Evolutionary conservation across 2,329 filamentous ascomycete species (phyloP), one percentile per base, ranked within the genome.

Genomic region (Alternaria longipes): DNA sequence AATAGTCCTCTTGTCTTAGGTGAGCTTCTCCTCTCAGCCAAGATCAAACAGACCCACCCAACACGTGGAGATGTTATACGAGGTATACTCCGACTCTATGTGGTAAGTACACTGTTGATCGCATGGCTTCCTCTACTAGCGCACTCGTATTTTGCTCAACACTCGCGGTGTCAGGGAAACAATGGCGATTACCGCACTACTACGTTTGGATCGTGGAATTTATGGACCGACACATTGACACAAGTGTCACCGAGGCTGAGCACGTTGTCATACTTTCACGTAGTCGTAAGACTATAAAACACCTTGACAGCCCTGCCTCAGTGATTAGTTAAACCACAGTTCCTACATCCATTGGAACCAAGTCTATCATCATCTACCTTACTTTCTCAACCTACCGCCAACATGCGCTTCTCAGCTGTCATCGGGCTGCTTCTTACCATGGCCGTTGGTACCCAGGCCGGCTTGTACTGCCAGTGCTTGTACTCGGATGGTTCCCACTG

Each of bases 401-500:
- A 52, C 5, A 52, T 52, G 50, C 50, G 50, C 11, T 18, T 52
- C 36, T 41, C 50, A 9, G 9, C 50, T 16, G 22, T 41, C 16
- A 16, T 52, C 8, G 24, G 34, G 16, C 8, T 52, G n/a, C 16
- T 52, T n/a, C 36, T 52, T 30, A 41, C 50, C 18, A 52, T 52
- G 34, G 50, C 50, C 24, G 22, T 52, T 30, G 50, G 50, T 41
- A 41, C 36, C 9, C 34, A 52, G 50, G 50, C 50, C 3, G 22
- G 14, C 26, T 3, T 11, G 14, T 52, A 52, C 50, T 52, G 34
- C 34, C 36, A 52, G 24, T 52, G 50, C 50, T 30, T 52, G n/a
- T 52, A 52, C 50, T 14, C 22, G 12, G 22, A 52, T 9, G 24
- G 50, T 40, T 41, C 50, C 34, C 36, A 52, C n/a, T 52, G 50